Base-by-base conservation (phyloP, 2,329 filamentous ascomycete species). In the Sphaerulina populicola region DNA sequence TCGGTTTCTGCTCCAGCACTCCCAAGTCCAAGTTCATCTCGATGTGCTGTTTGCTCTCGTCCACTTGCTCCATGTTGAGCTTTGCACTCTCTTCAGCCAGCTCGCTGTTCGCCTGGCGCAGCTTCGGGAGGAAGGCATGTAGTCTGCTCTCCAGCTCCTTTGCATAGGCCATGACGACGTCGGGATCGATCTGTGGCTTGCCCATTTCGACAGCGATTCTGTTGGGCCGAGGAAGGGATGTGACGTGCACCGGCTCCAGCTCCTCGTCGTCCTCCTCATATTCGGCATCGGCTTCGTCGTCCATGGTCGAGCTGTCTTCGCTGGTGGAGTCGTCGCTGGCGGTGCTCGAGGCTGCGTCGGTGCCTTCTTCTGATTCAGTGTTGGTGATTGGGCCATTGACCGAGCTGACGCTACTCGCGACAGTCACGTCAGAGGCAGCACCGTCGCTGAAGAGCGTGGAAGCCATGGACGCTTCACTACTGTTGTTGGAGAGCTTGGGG, bases 21-120 rank as follows among this genome's bases (percentile, higher is more conserved):
- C 66, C 66, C 5, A 68, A 51, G 2, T 65, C 65, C 7, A 68
- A 54, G 40, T 64, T 57, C 65, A 68, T 67, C 57, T 68, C 66
- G 43, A 68, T 68, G 53, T 67, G 62, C 48, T 58, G 57, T 46
- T 64, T 61, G 4, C 53, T 62, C 1, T 67, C 66, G 29, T 58
- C 57, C 9, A 67, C 64, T 35, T 62, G 57, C 56, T 68, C 65
- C 54, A 68, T 62, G 47, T 51, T 64, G 15, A 57, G 33, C n/a
- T 50, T 57, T 10, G 51, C 47, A 6, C 61, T 63, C 12, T 56
- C 55, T 14, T 54, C 39, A 27, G 47, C 55, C 14, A 68, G 54
- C 40, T 61, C 47, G n/a, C 46, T 53, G 41, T 68, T 68, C 9
- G 66, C 64, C 18, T 60, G 58, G 12, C 57, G 60, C 21, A 68